These are phyloP conservation scores for Francoa sonchifolia DNA, from an alignment of 441 rosid species.

Conservation along the genomic window DNA sequence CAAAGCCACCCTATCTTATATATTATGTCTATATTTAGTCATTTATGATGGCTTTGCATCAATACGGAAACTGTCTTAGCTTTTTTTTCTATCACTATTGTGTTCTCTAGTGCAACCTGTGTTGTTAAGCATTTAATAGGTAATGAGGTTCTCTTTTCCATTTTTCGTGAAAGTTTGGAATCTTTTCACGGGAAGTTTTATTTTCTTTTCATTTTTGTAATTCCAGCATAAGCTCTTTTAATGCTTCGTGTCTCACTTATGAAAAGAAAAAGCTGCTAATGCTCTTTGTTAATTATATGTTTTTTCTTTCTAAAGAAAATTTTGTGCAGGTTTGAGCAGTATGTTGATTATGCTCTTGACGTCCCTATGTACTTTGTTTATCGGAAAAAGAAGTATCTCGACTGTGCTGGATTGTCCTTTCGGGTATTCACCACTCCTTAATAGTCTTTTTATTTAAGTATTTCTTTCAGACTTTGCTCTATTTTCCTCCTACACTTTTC, in stretches of 20 bases:
- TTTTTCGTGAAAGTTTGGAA: not conserved
- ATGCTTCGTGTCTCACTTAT: not conserved
- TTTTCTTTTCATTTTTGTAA: not conserved
- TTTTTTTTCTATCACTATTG: not conserved
- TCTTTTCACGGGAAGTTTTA: not conserved
- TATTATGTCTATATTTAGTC: no score
- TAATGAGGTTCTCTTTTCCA: not conserved
- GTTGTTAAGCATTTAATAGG: not conserved
- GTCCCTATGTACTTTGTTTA: constrained; percentile 98
- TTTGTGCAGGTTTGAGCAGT: constrained; percentile 83
- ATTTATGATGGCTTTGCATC: no score
- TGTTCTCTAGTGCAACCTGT: not conserved
- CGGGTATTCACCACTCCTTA: constrained; percentile 60
- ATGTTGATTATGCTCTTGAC: constrained; percentile 95
- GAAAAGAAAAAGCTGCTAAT: not conserved
- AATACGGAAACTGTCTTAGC: not conserved
- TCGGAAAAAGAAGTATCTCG: constrained; percentile 70
- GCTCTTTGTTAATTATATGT: not conserved
- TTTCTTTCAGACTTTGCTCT: constrained; percentile 9
- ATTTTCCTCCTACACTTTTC: not conserved
- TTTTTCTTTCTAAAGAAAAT: not conserved
- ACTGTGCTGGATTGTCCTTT: constrained; percentile 92
- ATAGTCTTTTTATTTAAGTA: constrained; percentile 21
- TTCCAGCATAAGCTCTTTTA: not conserved
- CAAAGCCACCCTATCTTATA: no score